Percentiles rank a stretch among this genome's conserved stretches.
These are phyloP conservation scores for Prunus mume DNA, from an alignment of 306 rosid species.

Conservation along the genomic window DNA sequence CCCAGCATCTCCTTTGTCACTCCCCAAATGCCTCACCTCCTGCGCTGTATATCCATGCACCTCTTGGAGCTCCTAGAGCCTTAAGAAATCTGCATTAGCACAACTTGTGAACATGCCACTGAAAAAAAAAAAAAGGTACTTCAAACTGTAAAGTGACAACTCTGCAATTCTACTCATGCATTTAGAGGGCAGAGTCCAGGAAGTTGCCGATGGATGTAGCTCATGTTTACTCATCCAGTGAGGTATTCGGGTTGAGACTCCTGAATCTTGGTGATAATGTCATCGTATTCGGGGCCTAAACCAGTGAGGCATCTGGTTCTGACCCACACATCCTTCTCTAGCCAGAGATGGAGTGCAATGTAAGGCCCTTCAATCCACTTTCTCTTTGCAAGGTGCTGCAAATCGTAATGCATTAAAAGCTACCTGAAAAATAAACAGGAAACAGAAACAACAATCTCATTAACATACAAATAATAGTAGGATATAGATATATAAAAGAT, in stretches of 20 bases:
- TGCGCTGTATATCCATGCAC: constrained; percentile 41
- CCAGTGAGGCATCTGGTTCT: constrained; percentile 60
- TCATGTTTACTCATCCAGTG: constrained; percentile 43
- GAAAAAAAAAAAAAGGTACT: too few relatives aligned
- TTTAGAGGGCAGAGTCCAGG: constrained; percentile 56
- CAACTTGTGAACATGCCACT: too few relatives aligned
- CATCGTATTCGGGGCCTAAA: constrained; percentile 41
- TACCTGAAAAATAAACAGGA: constrained; percentile 28
- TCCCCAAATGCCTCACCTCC: constrained; percentile 62
- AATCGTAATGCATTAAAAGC: constrained; percentile 54
- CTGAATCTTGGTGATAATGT: constrained; percentile 25
- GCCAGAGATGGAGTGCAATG: constrained; percentile 53
- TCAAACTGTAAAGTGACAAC: too few relatives aligned
- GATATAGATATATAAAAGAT: background rate
- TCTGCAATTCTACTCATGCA: constrained; percentile 11
- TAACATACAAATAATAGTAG: background rate
- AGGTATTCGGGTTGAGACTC: constrained; percentile 45
- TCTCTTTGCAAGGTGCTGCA: constrained; percentile 44
- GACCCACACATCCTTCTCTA: constrained; percentile 59
- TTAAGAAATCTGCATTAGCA: constrained; percentile 40
- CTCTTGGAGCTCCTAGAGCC: constrained; percentile 50
- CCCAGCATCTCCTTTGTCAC: constrained; percentile 41
- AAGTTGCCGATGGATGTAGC: constrained; percentile 27
- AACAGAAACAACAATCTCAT: background rate
- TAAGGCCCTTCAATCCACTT: constrained; percentile 64